These are phyloP conservation scores for Dendrostoma leiphaemia DNA, from an alignment of 2,329 filamentous ascomycete genomes.

Conservation along the genomic window DNA sequence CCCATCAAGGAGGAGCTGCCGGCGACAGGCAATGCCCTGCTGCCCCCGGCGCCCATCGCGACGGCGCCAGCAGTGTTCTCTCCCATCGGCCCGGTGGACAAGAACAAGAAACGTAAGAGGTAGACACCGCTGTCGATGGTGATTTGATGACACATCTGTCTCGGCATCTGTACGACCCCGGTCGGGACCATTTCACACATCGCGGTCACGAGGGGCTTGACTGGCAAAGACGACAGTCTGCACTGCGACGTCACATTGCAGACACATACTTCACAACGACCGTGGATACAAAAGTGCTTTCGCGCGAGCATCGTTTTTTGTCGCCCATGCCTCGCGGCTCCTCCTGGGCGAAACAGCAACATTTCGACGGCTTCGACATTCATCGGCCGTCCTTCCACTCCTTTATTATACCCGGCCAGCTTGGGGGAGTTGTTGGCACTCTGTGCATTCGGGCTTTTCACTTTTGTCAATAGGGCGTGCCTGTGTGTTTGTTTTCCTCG, in stretches of 20 bases:
- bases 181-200: neutral
- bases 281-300: neutral
- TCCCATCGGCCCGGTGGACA: conserved; percentile 43
- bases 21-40: conserved; percentile 37
- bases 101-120: conserved; percentile 63
- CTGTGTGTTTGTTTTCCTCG: conserved; percentile 5
- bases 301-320: conserved; percentile 4
- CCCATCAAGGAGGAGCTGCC: conserved; percentile 55
- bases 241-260: neutral
- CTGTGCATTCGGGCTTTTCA: conserved; percentile 8
- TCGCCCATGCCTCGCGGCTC: neutral
- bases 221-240: neutral
- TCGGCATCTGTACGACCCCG: neutral
- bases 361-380: conserved; percentile 9
- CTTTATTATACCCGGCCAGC: conserved; percentile 16
- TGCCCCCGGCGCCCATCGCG: conserved; percentile 33
- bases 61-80: conserved; percentile 41
- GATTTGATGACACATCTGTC: neutral
- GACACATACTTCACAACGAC: neutral
- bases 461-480: conserved; percentile 14
- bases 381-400: conserved; percentile 13
- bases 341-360: neutral
- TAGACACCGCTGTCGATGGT: conserved; percentile 31
- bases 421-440: conserved; percentile 15
- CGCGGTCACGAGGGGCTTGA: neutral